Evolutionary conservation across 2,329 filamentous ascomycete species (phyloP).

Genomic region (Aspergillus udagawae): DNA sequence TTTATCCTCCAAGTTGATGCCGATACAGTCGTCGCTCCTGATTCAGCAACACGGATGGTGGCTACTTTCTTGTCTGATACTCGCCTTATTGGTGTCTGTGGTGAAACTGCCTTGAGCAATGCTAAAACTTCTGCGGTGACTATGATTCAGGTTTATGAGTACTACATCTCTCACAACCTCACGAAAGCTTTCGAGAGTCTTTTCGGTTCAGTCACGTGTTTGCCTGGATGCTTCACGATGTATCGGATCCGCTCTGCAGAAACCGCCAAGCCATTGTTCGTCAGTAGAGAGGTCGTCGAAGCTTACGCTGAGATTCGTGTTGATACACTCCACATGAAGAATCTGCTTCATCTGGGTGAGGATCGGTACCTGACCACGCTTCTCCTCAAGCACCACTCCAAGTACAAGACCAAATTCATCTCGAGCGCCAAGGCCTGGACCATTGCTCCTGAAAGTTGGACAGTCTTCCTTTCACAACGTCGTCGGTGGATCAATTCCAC

Average conservation of each 20-base stretch:
- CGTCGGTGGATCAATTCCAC: constrained; percentile 99
- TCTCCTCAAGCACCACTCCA: constrained; percentile 83
- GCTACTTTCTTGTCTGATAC: constrained; percentile 88
- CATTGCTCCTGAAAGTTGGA: constrained; percentile 90
- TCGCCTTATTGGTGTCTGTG: constrained; percentile 86
- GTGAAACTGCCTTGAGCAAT: constrained; percentile 90
- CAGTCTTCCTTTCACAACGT: constrained; percentile 93
- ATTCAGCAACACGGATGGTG: constrained; percentile 89
- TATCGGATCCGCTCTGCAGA: constrained; percentile 94
- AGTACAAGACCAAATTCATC: constrained; percentile 98
- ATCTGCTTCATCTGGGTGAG: constrained; percentile 90
- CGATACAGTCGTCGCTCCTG: constrained; percentile 86
- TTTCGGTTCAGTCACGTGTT: constrained; percentile 94
- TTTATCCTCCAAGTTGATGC: constrained; percentile 96
- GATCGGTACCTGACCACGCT: constrained; percentile 96
- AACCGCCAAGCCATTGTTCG: constrained; percentile 91
- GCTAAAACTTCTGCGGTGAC: constrained; percentile 90
- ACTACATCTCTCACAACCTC: constrained; percentile 97
- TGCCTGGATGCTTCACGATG: constrained; percentile 99
- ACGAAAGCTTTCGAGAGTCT: constrained; percentile 96
- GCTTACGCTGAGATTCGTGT: constrained; percentile 89
- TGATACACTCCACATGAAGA: constrained; percentile 98
- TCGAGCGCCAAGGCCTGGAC: constrained; percentile 92
- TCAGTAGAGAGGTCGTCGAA: constrained; percentile 86
- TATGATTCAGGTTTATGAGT: constrained; percentile 99